Percentiles rank a stretch among this genome's conserved stretches.
Evolutionary conservation across 2,329 filamentous ascomycete genomes (phyloP).

Genomic region (Microcera coccophila): DNA sequence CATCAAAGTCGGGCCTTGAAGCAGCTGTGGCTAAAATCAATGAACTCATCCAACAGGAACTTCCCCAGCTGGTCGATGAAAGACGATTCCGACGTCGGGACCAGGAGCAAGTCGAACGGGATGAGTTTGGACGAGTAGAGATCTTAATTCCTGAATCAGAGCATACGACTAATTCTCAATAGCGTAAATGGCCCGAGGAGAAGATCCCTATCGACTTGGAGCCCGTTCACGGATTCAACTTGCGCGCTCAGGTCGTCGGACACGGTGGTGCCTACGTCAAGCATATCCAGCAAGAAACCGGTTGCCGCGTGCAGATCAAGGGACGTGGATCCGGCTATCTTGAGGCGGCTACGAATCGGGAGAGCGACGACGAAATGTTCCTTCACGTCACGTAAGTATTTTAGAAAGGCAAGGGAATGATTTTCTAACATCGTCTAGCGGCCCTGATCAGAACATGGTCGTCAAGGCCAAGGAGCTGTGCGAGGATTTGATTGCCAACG

Average conservation of each 20-base stretch:
- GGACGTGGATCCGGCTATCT: slow-evolving; percentile 92
- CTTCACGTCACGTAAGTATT: slow-evolving; percentile 81
- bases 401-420: neutral
- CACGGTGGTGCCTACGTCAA: slow-evolving; percentile 95
- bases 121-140: slow-evolving; percentile 82
- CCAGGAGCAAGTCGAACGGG: slow-evolving; percentile 75
- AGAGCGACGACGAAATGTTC: slow-evolving; percentile 96
- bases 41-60: slow-evolving; percentile 91
- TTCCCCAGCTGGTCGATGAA: slow-evolving; percentile 93
- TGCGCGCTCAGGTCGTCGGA: slow-evolving; percentile 93
- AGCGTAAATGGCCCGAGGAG: slow-evolving; percentile 99
- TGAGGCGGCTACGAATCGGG: slow-evolving; percentile 78
- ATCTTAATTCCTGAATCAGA: neutral
- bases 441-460: slow-evolving; percentile 83
- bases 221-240: slow-evolving; percentile 88
- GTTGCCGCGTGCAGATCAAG: slow-evolving; percentile 97
- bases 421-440: slow-evolving; percentile 51
- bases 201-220: slow-evolving; percentile 89
- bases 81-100: slow-evolving; percentile 84
- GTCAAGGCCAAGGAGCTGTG: slow-evolving; percentile 84
- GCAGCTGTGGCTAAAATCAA: slow-evolving; percentile 83
- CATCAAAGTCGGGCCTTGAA: slow-evolving; percentile 85
- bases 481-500: slow-evolving; percentile 79
- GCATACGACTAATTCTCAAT: slow-evolving; percentile 8
- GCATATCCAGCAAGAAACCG: slow-evolving; percentile 93